Base-by-base conservation (phyloP, 2,329 filamentous ascomycete genomes). In the Pseudogymnoascus sp. region DNA sequence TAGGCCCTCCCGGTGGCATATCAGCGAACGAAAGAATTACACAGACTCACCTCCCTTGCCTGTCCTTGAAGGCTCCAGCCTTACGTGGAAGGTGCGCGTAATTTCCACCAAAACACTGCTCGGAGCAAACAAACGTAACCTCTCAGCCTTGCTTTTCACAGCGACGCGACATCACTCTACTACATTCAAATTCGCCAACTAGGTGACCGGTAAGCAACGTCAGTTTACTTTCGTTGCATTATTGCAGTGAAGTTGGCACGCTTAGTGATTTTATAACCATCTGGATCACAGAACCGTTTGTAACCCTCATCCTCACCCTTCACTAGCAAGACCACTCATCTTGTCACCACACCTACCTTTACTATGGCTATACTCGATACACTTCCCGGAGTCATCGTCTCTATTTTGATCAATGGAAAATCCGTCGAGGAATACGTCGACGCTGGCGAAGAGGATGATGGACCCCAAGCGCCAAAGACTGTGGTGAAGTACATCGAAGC, bases 341-440 rank as follows among this genome's bases (percentile, higher is more conserved):
- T 56, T 33, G n/a, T 0, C 50, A 56, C 50, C 7, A 19, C 50
- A 7, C 2, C 4, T 1, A 19, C 5, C n/a, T 15, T 33, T 17
- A 56, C 2, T 17, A 73, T 73, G 71, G 70, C 69, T 2, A 60
- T 73, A 19, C 63, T 72, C 21, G 17, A 65, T 11, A 65, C 64
- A 5, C n/a, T 72, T 1, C 66, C 64, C 0, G 70, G 68, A 2
- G 9, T 73, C 2, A 67, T 69, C 15, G 65, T 72, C 17, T 68
- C 67, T 0, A 46, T 73, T 29, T 65, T 59, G n/a, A 66, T 70
- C 13, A 62, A 69, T 21, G 67, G 65, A 7, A n/a, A 63, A 7
- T 60, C 60, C 0, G 65, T 68, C 1, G 38, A 56, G 19, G 71
- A 72, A 33, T 69, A 69, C 15, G 59, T 63, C 13, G 11, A 56